phyloP scores from a whole-genome alignment of 164 flowering plant genomes.

The Cinnamomum micranthum region DNA sequence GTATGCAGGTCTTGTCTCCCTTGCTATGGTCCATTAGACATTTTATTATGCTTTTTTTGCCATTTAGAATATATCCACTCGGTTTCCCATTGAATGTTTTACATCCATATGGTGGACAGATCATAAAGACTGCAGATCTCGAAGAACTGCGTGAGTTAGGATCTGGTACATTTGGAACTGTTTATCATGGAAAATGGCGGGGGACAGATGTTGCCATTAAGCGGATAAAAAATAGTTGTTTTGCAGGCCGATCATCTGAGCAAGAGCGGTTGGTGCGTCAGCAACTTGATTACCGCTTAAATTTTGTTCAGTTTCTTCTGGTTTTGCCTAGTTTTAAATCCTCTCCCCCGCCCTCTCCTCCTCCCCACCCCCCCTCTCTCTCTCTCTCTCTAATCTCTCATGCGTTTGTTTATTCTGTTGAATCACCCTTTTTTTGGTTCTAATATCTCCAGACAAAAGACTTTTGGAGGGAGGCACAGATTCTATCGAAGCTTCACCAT shows the following conservation, averaged over 20 bases:
- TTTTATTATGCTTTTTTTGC: neutral
- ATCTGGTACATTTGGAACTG: constrained; percentile 92
- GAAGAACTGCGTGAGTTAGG: constrained; percentile 83
- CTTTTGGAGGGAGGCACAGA: constrained; percentile 86
- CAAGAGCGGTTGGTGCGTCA: constrained; percentile 75
- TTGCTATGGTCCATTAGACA: neutral
- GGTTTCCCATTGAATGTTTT: constrained; percentile 19
- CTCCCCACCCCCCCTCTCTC: no score
- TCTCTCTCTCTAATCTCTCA: no score
- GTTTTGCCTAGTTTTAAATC: no score
- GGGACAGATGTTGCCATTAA: constrained; percentile 94
- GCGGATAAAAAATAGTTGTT: constrained; percentile 77
- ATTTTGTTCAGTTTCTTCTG: neutral
- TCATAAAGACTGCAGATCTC: constrained; percentile 82
- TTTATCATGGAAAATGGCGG: constrained; percentile 88
- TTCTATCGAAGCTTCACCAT: constrained; percentile 81
- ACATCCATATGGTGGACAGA: constrained; percentile 40
- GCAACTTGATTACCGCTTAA: neutral
- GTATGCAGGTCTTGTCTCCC: neutral
- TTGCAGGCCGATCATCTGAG: constrained; percentile 80
- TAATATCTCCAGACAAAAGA: constrained; percentile 48
- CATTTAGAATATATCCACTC: neutral
- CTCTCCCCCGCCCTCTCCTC: no score
- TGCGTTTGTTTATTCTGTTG: no score
- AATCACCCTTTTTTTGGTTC: neutral